Evolutionary conservation across 2,329 filamentous ascomycete genomes (phyloP).

Genomic region (Corynespora cassiicola): DNA sequence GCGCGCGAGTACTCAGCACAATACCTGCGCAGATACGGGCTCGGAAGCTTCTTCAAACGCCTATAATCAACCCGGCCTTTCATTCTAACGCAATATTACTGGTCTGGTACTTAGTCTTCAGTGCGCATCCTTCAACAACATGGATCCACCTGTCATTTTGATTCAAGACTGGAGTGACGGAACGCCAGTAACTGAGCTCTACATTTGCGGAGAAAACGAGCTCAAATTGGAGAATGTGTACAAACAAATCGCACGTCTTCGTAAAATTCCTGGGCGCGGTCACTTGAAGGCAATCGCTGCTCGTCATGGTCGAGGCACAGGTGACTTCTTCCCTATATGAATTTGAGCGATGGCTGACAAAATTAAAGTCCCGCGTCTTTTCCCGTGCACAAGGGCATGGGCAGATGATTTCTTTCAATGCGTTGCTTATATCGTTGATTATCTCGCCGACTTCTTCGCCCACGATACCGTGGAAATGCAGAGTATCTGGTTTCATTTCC

Average conservation of each 20-base stretch:
- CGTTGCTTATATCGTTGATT: constrained; percentile 32
- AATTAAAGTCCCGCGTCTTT: neutral
- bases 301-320: constrained; percentile 1
- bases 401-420: constrained; percentile 10
- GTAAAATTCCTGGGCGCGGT: constrained; percentile 7
- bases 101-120: neutral
- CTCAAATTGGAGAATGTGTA: constrained; percentile 22
- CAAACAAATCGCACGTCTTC: constrained; percentile 13
- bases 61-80: too few relatives aligned
- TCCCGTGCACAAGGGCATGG: constrained; percentile 6
- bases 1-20: constrained; percentile 1
- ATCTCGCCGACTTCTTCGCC: constrained; percentile 34
- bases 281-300: neutral
- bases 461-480: constrained; percentile 29
- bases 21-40: neutral
- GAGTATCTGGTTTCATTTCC: constrained; percentile 32
- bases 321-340: too few relatives aligned
- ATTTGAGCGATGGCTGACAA: neutral
- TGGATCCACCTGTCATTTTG: constrained; percentile 18
- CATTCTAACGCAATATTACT: neutral
- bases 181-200: constrained; percentile 15
- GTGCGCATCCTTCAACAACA: neutral
- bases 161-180: constrained; percentile 15
- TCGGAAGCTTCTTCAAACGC: constrained; percentile 1
- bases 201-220: constrained; percentile 19